Evolutionary conservation across 1,284 basidiomycete species (phyloP).

Genomic region (Coniophora puteana): DNA sequence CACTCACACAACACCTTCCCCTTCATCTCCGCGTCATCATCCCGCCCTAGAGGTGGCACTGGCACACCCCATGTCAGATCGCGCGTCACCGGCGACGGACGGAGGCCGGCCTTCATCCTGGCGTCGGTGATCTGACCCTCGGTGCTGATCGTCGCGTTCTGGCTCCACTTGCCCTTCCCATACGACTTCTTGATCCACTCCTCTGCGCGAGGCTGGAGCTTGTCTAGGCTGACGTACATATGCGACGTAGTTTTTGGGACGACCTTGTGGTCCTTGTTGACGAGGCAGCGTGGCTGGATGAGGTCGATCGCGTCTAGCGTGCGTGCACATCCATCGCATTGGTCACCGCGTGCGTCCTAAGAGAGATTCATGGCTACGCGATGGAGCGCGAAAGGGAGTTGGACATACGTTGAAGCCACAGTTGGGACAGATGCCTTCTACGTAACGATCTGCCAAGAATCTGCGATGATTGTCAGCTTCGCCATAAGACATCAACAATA

Average conservation of each 20-base stretch:
- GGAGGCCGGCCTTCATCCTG: slow-evolving; percentile 83
- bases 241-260: slow-evolving; percentile 83
- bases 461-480: slow-evolving; percentile 32
- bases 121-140: slow-evolving; percentile 91
- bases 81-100: slow-evolving; percentile 89
- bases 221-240: slow-evolving; percentile 89
- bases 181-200: slow-evolving; percentile 85
- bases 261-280: slow-evolving; percentile 79
- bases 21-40: slow-evolving; percentile 80
- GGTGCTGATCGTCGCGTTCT: slow-evolving; percentile 85
- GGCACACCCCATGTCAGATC: slow-evolving; percentile 98
- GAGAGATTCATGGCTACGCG: slow-evolving; percentile 3
- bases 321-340: slow-evolving; percentile 93
- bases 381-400: slow-evolving; percentile 1
- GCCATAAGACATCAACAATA: not conserved
- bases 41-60: slow-evolving; percentile 72
- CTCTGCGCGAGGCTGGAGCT: slow-evolving; percentile 81
- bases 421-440: slow-evolving; percentile 91
- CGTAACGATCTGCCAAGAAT: slow-evolving; percentile 93
- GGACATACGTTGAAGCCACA: slow-evolving; percentile 73
- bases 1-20: slow-evolving; percentile 95
- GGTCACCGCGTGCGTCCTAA: slow-evolving; percentile 95
- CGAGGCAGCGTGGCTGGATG: slow-evolving; percentile 92
- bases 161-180: slow-evolving; percentile 86
- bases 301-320: slow-evolving; percentile 94